Percentiles rank a stretch among this genome's conserved stretches.
Evolutionary conservation across 257 asterid species (phyloP).

Genomic region (Petrea volubilis): DNA sequence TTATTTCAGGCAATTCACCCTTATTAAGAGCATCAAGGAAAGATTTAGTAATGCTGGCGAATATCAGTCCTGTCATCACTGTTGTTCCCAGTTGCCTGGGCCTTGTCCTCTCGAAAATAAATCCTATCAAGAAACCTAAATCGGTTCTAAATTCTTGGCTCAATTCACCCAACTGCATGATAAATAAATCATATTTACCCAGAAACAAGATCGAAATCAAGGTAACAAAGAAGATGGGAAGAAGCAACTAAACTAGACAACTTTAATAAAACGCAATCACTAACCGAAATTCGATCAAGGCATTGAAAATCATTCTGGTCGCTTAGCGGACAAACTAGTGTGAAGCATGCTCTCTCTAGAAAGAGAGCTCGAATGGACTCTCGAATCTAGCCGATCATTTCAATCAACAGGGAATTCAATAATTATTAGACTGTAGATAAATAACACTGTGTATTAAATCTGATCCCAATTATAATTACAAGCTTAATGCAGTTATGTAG

Average conservation of each 20-base stretch:
- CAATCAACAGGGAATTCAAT: slow-evolving; percentile 12
- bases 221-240: background rate
- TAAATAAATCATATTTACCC: slow-evolving; percentile 4
- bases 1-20: slow-evolving; percentile 96
- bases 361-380: slow-evolving; percentile 99
- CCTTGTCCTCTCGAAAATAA: slow-evolving; percentile 90
- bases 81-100: slow-evolving; percentile 94
- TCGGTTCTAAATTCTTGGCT: slow-evolving; percentile 92
- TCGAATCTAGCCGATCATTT: slow-evolving; percentile 57
- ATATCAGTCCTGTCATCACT: slow-evolving; percentile 94
- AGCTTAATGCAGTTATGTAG: background rate
- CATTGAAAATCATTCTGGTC: slow-evolving; percentile 85
- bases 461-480: background rate
- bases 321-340: slow-evolving; percentile 94
- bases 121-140: slow-evolving; percentile 82
- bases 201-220: background rate
- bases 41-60: slow-evolving; percentile 91
- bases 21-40: slow-evolving; percentile 93
- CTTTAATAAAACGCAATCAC: slow-evolving; percentile 27
- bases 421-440: background rate
- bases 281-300: slow-evolving; percentile 79
- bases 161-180: slow-evolving; percentile 67
- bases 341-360: slow-evolving; percentile 94
- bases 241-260: slow-evolving; percentile 9
- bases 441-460: background rate